Percentiles rank a stretch among this genome's conserved stretches.
Conservation (phyloP, 768 basidiomycete genomes). For the Rhizopogon vesiculosus region DNA sequence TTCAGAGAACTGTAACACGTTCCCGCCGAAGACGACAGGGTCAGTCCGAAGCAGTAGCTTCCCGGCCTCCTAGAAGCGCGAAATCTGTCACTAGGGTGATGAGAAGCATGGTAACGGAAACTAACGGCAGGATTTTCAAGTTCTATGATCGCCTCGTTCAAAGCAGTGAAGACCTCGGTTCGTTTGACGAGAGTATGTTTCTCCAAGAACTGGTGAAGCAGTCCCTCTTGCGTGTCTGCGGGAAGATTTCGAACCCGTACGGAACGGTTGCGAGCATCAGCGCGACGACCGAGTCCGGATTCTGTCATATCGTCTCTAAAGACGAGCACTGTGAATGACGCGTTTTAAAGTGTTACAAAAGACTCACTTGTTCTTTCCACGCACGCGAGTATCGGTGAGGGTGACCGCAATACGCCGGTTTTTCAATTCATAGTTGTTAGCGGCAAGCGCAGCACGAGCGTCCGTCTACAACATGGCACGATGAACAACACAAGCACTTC, state of each 20-base stretch:
- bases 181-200: slow-evolving; percentile 69
- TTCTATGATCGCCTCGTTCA: slow-evolving; percentile 59
- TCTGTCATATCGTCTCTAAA: slow-evolving; percentile 41
- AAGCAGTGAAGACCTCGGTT: slow-evolving; percentile 66
- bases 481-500: slow-evolving; percentile 1
- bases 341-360: background rate
- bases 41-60: slow-evolving; percentile 69
- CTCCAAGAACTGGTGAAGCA: slow-evolving; percentile 86
- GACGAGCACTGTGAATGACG: background rate
- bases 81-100: background rate
- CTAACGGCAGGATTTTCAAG: slow-evolving; percentile 63
- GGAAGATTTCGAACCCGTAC: slow-evolving; percentile 77
- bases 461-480: slow-evolving; percentile 44
- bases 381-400: slow-evolving; percentile 68
- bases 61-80: slow-evolving; percentile 66
- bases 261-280: slow-evolving; percentile 63
- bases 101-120: background rate
- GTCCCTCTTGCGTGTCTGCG: slow-evolving; percentile 76
- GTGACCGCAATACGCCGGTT: slow-evolving; percentile 89
- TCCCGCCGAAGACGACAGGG: slow-evolving; percentile 66
- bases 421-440: slow-evolving; percentile 87
- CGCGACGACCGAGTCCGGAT: slow-evolving; percentile 49
- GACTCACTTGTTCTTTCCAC: slow-evolving; percentile 47
- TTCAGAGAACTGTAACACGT: slow-evolving; percentile 55
- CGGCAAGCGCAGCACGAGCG: slow-evolving; percentile 64